Evolutionary conservation across 2,329 filamentous ascomycete species (phyloP).

Genomic region (Xylaria sp.): DNA sequence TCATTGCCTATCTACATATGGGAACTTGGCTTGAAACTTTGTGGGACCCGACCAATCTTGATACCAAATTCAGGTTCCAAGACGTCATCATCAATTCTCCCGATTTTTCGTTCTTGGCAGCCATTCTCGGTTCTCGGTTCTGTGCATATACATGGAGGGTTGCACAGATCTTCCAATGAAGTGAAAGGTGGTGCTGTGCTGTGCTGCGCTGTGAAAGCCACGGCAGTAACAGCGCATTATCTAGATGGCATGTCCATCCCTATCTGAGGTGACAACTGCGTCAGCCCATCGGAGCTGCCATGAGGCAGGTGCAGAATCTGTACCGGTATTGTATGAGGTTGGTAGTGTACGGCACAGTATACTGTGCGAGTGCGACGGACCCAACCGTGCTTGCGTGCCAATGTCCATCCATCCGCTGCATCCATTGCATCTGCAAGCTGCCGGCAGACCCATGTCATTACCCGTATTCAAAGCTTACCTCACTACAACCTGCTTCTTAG

Average conservation of each 20-base stretch:
- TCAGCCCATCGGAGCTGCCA: not conserved
- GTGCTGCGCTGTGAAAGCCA: not conserved
- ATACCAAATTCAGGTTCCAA: constrained; percentile 29
- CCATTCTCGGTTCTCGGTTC: constrained; percentile 17
- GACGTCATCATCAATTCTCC: constrained; percentile 33
- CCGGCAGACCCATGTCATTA: constrained; percentile 37
- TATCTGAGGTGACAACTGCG: not conserved
- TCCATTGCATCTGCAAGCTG: constrained; percentile 33
- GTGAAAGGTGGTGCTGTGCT: not conserved
- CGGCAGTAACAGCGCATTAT: too few species aligned
- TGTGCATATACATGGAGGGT: not conserved
- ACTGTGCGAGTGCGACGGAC: not conserved
- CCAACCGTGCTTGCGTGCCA: constrained; percentile 6
- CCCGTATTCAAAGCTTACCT: constrained; percentile 37
- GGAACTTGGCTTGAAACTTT: constrained; percentile 13
- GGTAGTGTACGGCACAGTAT: not conserved
- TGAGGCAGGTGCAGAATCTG: constrained; percentile 2
- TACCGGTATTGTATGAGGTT: not conserved
- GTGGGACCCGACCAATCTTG: constrained; percentile 21
- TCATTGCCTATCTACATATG: constrained; percentile 21
- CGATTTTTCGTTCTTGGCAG: constrained; percentile 19
- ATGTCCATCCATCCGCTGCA: constrained; percentile 15
- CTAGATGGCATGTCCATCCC: too few species aligned
- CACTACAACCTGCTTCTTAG: constrained; percentile 25
- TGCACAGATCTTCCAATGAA: not conserved